Evolutionary conservation across 2,329 filamentous ascomycete genomes (phyloP).

Genomic region (Chrysosphaeria jannelii): DNA sequence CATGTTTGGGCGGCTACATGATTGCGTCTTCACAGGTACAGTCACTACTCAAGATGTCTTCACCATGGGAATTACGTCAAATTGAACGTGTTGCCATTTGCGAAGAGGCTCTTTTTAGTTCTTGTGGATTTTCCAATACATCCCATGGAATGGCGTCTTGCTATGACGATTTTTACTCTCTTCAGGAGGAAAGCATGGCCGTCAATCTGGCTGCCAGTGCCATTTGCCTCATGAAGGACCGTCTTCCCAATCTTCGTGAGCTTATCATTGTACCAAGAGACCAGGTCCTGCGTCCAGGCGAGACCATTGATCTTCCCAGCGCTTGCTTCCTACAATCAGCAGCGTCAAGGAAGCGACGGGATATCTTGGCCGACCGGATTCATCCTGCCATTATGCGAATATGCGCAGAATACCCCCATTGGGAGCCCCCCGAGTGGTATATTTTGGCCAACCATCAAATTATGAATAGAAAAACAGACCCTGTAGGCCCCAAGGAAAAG

Average conservation of each 20-base stretch:
- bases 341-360: slow-evolving; percentile 4
- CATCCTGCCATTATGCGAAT: slow-evolving; percentile 3
- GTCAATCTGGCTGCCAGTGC: slow-evolving; percentile 11
- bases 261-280: slow-evolving; percentile 15
- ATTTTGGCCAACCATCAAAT: too few species aligned
- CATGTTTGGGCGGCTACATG: slow-evolving; percentile 14
- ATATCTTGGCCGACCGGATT: slow-evolving; percentile 10
- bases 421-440: slow-evolving; percentile 11
- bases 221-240: slow-evolving; percentile 10
- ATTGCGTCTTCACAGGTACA: slow-evolving; percentile 15
- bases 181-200: slow-evolving; percentile 9
- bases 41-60: slow-evolving; percentile 14
- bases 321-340: neutral
- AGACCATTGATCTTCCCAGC: slow-evolving; percentile 4
- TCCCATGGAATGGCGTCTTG: slow-evolving; percentile 1
- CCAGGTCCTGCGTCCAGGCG: slow-evolving; percentile 7
- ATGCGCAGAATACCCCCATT: slow-evolving; percentile 5
- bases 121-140: too few species aligned
- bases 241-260: slow-evolving; percentile 12
- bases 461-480: too few species aligned
- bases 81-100: slow-evolving; percentile 15
- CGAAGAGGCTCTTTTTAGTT: slow-evolving; percentile 14
- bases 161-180: neutral
- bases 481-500: too few species aligned
- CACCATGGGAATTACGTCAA: slow-evolving; percentile 11